phyloP scores from a whole-genome alignment of 2,329 filamentous ascomycete genomes.

The Exophiala calicioides region DNA sequence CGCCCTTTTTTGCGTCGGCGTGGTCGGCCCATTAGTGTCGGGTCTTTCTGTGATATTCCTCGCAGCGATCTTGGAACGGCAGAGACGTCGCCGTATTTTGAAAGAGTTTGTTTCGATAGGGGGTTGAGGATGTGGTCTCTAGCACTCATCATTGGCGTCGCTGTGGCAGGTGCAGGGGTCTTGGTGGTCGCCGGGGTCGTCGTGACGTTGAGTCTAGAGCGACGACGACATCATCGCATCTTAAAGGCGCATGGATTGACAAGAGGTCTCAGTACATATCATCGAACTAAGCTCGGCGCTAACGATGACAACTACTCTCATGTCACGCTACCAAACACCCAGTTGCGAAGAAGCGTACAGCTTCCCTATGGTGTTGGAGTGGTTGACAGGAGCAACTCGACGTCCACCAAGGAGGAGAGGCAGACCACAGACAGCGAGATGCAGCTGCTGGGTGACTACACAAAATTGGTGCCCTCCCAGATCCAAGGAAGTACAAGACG shows the following conservation, averaged over 20 bases:
- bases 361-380: constrained; percentile 14
- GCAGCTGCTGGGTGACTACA: constrained; percentile 32
- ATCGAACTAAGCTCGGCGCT: constrained; percentile 26
- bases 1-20: too few relatives aligned
- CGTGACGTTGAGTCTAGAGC: constrained; percentile 22
- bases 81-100: too few relatives aligned
- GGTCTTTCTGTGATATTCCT: too few relatives aligned
- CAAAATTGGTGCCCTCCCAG: constrained; percentile 22
- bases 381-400: constrained; percentile 1
- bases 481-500: constrained; percentile 17
- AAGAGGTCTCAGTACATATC: constrained; percentile 22
- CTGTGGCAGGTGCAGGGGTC: constrained; percentile 16
- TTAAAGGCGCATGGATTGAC: constrained; percentile 17
- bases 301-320: constrained; percentile 27
- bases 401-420: constrained; percentile 24
- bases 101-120: constrained; percentile 3
- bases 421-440: constrained; percentile 18
- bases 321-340: constrained; percentile 17
- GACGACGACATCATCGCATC: constrained; percentile 21
- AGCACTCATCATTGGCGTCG: constrained; percentile 24
- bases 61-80: too few relatives aligned
- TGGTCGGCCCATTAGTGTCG: too few relatives aligned
- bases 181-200: constrained; percentile 20
- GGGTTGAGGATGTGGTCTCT: constrained; percentile 27
- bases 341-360: constrained; percentile 24